Base-by-base conservation (phyloP, 2,329 filamentous ascomycete species). In the Trichoderma brevicompactum region DNA sequence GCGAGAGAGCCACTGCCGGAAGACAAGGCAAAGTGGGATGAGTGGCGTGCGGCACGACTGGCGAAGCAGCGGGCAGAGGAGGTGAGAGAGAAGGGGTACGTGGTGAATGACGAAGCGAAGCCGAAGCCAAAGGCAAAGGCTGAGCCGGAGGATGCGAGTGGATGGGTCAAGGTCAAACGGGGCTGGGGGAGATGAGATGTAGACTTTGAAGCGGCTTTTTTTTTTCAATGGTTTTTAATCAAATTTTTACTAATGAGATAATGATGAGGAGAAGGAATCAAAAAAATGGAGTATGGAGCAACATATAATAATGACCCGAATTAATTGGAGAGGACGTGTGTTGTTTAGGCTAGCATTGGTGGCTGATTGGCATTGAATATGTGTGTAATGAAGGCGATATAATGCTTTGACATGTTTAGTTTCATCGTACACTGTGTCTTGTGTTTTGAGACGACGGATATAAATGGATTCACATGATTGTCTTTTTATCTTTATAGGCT, bases 31-130 rank as follows among this genome's bases (percentile, higher is more conserved):
- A 79, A 77, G 60, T 80, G 80, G 72, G 78, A 80, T 10, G 76
- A 77, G 2, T 85, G 83, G 83, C 77, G 77, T 34, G 73, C 73
- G 32, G 75, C 76, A 10, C 75, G 79, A 32, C 64, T 78, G 34
- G 80, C 78, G 4, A 75, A 74, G 53, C 80, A 84, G 68, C 74
- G 74, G 43, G 78, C 75, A 2, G 71, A 77, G 43, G 78, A 80
- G 48, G 74, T 74, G 23, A 72, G 77, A 44, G 79, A 80, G 64
- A 75, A 77, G 73, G 79, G 78, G 0, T 80, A 81, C 55, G 77
- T 74, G 28, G 67, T 72, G 5, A 74, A 73, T 19, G 75, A 74
- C 9, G 41, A 38, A 75, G 73, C 7, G 70, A 77, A 61, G 75
- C 74, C 36, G 79, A 76, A 13, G 74, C 66, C 12, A 71, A 77